Conservation (phyloP, 305 asterid species). For the Petunia hybrid region DNA sequence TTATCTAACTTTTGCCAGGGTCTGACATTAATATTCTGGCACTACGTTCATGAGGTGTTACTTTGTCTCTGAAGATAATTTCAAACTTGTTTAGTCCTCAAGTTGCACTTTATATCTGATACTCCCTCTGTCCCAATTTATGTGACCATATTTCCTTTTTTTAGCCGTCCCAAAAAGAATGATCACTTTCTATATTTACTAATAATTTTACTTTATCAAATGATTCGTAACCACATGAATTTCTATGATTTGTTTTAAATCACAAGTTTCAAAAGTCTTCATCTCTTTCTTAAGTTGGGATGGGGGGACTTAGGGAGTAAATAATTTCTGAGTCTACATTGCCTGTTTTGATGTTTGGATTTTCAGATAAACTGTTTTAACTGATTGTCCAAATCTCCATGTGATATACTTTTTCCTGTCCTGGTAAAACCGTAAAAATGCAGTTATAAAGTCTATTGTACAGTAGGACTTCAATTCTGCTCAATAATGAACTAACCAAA, state of each 20-base stretch:
- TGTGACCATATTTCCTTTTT: too few species aligned
- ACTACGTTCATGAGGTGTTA: neutral
- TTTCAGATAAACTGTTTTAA: slow-evolving; percentile 1
- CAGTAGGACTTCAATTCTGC: slow-evolving; percentile 18
- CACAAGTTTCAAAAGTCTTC: too few species aligned
- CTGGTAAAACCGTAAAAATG: slow-evolving; percentile 10
- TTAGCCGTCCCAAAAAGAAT: too few species aligned
- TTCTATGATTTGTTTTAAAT: too few species aligned
- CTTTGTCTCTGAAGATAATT: slow-evolving; percentile 9
- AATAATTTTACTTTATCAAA: too few species aligned
- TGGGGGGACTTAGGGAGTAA: too few species aligned
- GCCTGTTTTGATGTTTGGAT: neutral
- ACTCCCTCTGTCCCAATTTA: too few species aligned
- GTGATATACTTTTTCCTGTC: neutral
- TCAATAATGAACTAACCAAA: neutral
- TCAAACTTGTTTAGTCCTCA: neutral
- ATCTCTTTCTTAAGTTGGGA: too few species aligned
- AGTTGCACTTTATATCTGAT: neutral
- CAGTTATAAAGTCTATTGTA: neutral
- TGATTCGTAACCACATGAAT: too few species aligned
- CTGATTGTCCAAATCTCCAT: neutral
- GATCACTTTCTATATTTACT: too few species aligned
- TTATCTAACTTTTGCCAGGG: slow-evolving; percentile 2
- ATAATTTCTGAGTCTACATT: slow-evolving; percentile 1
- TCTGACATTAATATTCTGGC: slow-evolving; percentile 7